A percentile compares a stretch with the other conserved stretches of the same genome.
These are phyloP conservation scores for Scutellaria minor DNA, from an alignment of 257 asterid species.

Conservation along the genomic window DNA sequence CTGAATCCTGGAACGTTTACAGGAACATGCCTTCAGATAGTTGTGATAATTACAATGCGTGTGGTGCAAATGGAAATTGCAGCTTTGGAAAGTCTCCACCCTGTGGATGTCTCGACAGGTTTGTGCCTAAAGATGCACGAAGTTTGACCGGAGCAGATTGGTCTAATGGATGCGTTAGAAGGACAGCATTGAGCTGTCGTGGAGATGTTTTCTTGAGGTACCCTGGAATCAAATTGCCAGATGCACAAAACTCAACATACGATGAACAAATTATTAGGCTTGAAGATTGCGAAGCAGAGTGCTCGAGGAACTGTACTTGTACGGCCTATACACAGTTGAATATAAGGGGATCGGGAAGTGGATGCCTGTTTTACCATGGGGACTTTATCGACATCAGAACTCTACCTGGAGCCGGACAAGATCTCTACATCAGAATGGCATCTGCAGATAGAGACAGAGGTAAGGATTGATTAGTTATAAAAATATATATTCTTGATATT, in stretches of 20 bases:
- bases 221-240: conserved; percentile 43
- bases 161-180: conserved; percentile 30
- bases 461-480: neutral
- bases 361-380: conserved; percentile 53
- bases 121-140: conserved; percentile 31
- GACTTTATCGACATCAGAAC: conserved; percentile 48
- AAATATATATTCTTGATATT: neutral
- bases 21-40: neutral
- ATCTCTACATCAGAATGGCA: conserved; percentile 46
- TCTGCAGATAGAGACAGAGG: conserved; percentile 43
- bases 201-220: conserved; percentile 37
- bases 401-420: conserved; percentile 17
- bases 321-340: conserved; percentile 44
- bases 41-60: neutral
- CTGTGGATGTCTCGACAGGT: conserved; percentile 46
- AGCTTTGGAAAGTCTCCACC: neutral
- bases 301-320: conserved; percentile 47
- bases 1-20: neutral
- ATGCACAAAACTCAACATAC: conserved; percentile 31
- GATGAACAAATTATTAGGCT: conserved; percentile 27
- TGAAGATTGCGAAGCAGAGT: conserved; percentile 42
- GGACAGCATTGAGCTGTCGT: conserved; percentile 27
- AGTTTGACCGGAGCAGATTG: neutral
- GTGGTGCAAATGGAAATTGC: neutral
- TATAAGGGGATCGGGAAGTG: conserved; percentile 33